These are phyloP conservation scores for Populus davidiana DNA, from an alignment of 345 rosid genomes.

Conservation along the genomic window DNA sequence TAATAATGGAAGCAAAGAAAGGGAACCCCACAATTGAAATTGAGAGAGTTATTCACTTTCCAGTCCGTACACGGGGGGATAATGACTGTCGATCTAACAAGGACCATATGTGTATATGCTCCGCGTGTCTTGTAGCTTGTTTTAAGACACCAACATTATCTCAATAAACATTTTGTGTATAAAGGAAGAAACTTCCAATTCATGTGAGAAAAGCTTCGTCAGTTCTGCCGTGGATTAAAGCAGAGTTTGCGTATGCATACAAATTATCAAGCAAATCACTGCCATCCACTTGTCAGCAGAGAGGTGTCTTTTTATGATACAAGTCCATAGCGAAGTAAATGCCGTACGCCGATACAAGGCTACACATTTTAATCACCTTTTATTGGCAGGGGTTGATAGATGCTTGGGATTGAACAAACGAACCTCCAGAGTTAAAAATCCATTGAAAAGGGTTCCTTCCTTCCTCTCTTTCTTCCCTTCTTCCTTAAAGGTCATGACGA, in stretches of 20 bases:
- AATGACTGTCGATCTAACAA: slow-evolving; percentile 31
- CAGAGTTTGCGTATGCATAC: not conserved
- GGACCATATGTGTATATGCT: slow-evolving; percentile 26
- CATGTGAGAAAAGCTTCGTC: slow-evolving; percentile 10
- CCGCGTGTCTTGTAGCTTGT: slow-evolving; percentile 20
- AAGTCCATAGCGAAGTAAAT: too few species aligned
- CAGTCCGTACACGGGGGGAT: slow-evolving; percentile 38
- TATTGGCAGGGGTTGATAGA: not conserved
- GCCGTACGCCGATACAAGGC: not conserved
- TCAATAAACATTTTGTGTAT: slow-evolving; percentile 15
- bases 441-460: not conserved
- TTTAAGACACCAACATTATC: slow-evolving; percentile 32
- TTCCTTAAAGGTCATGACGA: not conserved
- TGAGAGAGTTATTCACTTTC: slow-evolving; percentile 21
- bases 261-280: slow-evolving; percentile 5
- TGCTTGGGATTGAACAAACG: slow-evolving; percentile 1
- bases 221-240: slow-evolving; percentile 15
- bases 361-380: not conserved
- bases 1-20: not conserved
- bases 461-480: not conserved
- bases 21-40: slow-evolving; percentile 9
- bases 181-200: slow-evolving; percentile 37
- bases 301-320: not conserved
- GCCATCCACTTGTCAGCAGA: slow-evolving; percentile 26
- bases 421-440: not conserved